phyloP scores from a whole-genome alignment of 495 filamentous ascomycete genomes.

The Gamarada debralockiae region DNA sequence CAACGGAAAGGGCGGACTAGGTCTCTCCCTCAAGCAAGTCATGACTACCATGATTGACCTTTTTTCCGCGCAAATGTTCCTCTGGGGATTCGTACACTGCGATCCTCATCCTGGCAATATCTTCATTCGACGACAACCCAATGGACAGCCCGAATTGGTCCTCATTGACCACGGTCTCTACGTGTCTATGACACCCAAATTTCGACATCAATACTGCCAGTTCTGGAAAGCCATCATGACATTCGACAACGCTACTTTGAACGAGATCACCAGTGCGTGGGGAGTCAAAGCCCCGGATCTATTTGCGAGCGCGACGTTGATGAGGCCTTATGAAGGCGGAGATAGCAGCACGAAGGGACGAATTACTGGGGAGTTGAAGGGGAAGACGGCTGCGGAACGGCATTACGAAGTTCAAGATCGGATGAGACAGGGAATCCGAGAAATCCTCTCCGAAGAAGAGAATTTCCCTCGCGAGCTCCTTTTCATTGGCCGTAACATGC shows the following conservation, averaged over 20 bases:
- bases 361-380: slow-evolving; percentile 47
- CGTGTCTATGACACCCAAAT: slow-evolving; percentile 79
- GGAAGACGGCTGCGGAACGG: slow-evolving; percentile 58
- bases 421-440: slow-evolving; percentile 78
- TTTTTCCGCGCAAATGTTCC: slow-evolving; percentile 95
- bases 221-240: slow-evolving; percentile 95
- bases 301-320: slow-evolving; percentile 84
- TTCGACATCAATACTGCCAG: slow-evolving; percentile 81
- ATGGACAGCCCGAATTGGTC: slow-evolving; percentile 80
- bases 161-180: slow-evolving; percentile 97
- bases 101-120: slow-evolving; percentile 98
- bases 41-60: slow-evolving; percentile 96
- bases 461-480: slow-evolving; percentile 93
- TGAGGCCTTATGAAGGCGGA: slow-evolving; percentile 88
- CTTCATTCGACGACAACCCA: slow-evolving; percentile 82
- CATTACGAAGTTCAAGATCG: slow-evolving; percentile 82
- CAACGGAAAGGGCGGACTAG: slow-evolving; percentile 70
- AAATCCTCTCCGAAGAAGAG: slow-evolving; percentile 82
- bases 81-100: slow-evolving; percentile 91
- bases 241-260: slow-evolving; percentile 82
- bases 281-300: slow-evolving; percentile 85
- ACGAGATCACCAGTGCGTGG: slow-evolving; percentile 68
- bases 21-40: slow-evolving; percentile 73
- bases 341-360: slow-evolving; percentile 58
- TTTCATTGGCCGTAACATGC: slow-evolving; percentile 92